A percentile compares a stretch with the other conserved stretches of the same genome.
These are phyloP conservation scores for Piper longum DNA, from an alignment of 164 flowering plant genomes.

Conservation along the genomic window DNA sequence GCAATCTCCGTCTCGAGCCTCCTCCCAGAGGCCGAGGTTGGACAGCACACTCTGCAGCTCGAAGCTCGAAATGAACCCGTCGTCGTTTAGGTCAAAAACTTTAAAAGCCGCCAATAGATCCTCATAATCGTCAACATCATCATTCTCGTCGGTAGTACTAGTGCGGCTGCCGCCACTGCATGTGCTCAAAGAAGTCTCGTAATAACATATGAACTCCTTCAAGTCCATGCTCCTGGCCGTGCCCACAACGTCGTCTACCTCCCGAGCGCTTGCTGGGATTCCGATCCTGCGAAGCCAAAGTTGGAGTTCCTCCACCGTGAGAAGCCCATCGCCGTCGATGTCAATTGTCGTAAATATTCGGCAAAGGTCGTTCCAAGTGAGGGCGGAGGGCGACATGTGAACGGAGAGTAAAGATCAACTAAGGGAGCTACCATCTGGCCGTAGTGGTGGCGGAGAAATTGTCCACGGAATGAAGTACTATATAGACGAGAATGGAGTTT, in stretches of 20 bases:
- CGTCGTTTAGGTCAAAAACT: constrained; percentile 58
- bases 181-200: not conserved
- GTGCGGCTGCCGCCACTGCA: not conserved
- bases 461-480: too few species aligned
- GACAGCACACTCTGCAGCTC: constrained; percentile 44
- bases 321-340: not conserved
- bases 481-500: too few species aligned
- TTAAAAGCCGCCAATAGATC: constrained; percentile 31
- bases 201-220: not conserved
- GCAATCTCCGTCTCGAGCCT: constrained; percentile 9
- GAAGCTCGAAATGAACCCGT: constrained; percentile 54
- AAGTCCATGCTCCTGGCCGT: not conserved
- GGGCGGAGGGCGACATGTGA: not conserved
- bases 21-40: constrained; percentile 33
- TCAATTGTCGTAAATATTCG: not conserved
- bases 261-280: not conserved
- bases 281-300: not conserved
- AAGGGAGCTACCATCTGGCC: not conserved
- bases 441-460: too few species aligned
- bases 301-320: not conserved
- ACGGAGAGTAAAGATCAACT: not conserved
- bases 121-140: constrained; percentile 6
- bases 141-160: too few species aligned
- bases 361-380: not conserved
- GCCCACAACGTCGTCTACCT: not conserved